Evolutionary conservation across 768 basidiomycete species (phyloP).

Genomic region (Dentipellis fragilis): DNA sequence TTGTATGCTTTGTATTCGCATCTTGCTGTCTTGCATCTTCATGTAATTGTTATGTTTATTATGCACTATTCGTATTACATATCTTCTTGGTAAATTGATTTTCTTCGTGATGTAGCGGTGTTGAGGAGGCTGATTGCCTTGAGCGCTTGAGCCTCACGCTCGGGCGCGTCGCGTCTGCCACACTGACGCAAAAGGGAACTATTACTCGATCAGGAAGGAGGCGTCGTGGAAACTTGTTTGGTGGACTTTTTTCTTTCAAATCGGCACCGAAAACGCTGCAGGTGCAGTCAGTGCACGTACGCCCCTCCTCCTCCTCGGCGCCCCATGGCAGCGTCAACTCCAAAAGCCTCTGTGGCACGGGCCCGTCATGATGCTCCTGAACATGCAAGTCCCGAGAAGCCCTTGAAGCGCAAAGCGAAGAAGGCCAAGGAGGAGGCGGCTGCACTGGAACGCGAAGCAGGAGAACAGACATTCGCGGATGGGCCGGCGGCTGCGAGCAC

Average conservation of each 20-base stretch:
- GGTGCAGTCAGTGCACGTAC: neutral
- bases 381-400: constrained; percentile 21
- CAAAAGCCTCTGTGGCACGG: constrained; percentile 34
- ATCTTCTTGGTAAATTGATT: neutral
- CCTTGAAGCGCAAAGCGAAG: constrained; percentile 30
- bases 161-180: neutral
- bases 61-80: neutral
- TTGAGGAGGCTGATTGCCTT: no score
- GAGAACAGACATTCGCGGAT: constrained; percentile 24
- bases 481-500: constrained; percentile 14
- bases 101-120: neutral
- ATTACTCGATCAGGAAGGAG: neutral
- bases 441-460: constrained; percentile 6
- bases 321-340: constrained; percentile 18
- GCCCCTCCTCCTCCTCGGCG: constrained; percentile 20
- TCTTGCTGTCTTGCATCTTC: neutral
- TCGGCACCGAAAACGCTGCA: constrained; percentile 2
- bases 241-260: neutral
- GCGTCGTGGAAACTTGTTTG: neutral
- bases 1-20: constrained; percentile 1
- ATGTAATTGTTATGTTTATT: neutral
- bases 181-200: neutral
- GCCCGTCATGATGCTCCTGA: constrained; percentile 27
- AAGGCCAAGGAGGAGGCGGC: constrained; percentile 31
- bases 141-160: no score